Percentiles rank a stretch among this genome's conserved stretches.
Conservation (phyloP, 768 basidiomycete genomes). For the Mycena amicta region DNA sequence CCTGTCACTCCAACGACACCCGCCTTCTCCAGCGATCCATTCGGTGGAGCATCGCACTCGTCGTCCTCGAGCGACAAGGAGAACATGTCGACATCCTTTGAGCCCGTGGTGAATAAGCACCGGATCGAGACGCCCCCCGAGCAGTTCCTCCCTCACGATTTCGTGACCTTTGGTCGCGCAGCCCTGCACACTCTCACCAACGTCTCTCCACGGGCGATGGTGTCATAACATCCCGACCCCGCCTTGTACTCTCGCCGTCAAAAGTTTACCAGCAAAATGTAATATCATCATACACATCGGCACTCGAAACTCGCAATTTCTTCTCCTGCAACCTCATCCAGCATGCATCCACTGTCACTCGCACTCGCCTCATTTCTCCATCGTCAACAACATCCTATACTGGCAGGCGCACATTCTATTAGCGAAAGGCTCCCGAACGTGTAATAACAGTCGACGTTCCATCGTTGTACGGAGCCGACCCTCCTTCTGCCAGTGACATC, state of each 20-base stretch:
- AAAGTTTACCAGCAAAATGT: slow-evolving; percentile 71
- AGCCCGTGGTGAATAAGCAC: slow-evolving; percentile 73
- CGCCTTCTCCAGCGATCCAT: slow-evolving; percentile 61
- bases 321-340: slow-evolving; percentile 64
- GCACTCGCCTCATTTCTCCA: slow-evolving; percentile 55
- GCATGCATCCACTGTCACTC: slow-evolving; percentile 69
- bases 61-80: slow-evolving; percentile 80
- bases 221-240: slow-evolving; percentile 57
- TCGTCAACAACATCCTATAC: slow-evolving; percentile 48
- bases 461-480: slow-evolving; percentile 12
- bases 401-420: slow-evolving; percentile 54
- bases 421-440: slow-evolving; percentile 26
- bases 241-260: slow-evolving; percentile 37
- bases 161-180: slow-evolving; percentile 75
- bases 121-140: slow-evolving; percentile 69
- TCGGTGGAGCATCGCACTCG: slow-evolving; percentile 43
- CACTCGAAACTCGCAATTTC: slow-evolving; percentile 60
- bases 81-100: slow-evolving; percentile 70
- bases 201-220: slow-evolving; percentile 63
- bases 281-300: slow-evolving; percentile 71
- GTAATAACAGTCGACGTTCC: slow-evolving; percentile 22
- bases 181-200: slow-evolving; percentile 80
- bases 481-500: slow-evolving; percentile 23
- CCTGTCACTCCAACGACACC: slow-evolving; percentile 82
- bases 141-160: slow-evolving; percentile 80